Base-by-base conservation (phyloP, 495 filamentous ascomycete species). In the Articulospora tetracladia region DNA sequence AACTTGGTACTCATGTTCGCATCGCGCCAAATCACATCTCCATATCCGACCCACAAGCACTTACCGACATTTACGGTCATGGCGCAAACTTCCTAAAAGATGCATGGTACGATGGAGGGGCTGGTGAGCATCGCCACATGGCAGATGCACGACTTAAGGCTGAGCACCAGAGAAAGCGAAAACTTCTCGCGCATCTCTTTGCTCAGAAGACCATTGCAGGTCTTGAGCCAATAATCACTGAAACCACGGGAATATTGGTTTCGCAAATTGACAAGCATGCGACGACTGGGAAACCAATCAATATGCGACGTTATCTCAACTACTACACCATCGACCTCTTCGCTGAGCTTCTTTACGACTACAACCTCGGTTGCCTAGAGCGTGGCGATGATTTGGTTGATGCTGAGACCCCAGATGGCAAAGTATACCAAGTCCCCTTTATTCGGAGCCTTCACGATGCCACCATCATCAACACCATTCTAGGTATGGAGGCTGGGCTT, bases 11-110 rank as follows among this genome's bases (percentile, higher is more conserved):
- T 22, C 41, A 47, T 39, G 66, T 73, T 30, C 71, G 72, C 2
- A 72, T 74, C 20, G 71, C 66, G 3, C 69, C 68, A 26, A 68
- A 74, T 62, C 66, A 71, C 47, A 56, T 72, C 36, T 59, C 66
- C 0, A 63, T 68, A 34, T 65, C 58, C 6, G 67, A 71, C 51
- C 69, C 69, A 0, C 54, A 59, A 19, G 67, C 69, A 4, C 57
- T 72, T 26, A 68, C 68, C 22, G 63, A 60, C 15, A 69, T 74
- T 7, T 74, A 73, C 46, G 69, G 70, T 57, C 28, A 74, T 32
- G 54, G 54, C 12, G 44, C 59, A 3, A 52, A 52, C 20, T 50
- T 61, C 22, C 2, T 64, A 20, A 64, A 64, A 57, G 61, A 60
- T 34, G 57, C 61, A 28, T 64, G 49, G 49, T 64, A 64, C 36